Evolutionary conservation across 2,329 filamentous ascomycete species (phyloP), one percentile per base, ranked within the genome.

Genomic region (Pezizomycotina sp.): DNA sequence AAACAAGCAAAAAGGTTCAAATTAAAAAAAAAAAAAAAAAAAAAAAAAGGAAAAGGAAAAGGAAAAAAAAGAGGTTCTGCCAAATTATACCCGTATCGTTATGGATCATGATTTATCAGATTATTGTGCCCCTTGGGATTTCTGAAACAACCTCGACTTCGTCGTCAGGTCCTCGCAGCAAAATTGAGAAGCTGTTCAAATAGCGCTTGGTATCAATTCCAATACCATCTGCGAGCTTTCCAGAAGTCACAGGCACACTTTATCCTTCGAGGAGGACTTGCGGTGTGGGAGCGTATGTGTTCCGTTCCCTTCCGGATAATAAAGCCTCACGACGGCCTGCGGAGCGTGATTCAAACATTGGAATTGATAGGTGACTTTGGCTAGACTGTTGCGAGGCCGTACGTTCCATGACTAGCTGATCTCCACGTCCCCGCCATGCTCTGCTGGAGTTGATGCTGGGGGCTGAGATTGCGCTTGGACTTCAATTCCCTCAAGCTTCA

Each of bases 401-500:
- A 43, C 35, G 9, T 38, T 23, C 16, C 35, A 31, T 32, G 38
- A 36, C 15, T 28, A 19, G 27, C 36, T 36, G 4, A 38, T 19
- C 14, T 43, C 31, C 5, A 19, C 19, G 10, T 37, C 30, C 14
- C 35, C 25, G 3, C 14, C 23, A 5, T 23, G n/a, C n/a, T n/a
- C 28, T 26, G 28, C 20, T 13, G 28, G 26, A 15, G 18, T 34
- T 5, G 34, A n/a, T n/a, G n/a, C n/a, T n/a, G n/a, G n/a, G n/a
- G n/a, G 30, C 18, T 20, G 31, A 15, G 25, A 7, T 21, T 33
- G 34, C 22, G 16, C 14, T 19, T 43, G 40, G 7, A 23, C 14
- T 30, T 43, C 40, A 7, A 45, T 38, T 9, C 43, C 38, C 25
- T 47, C 44, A 14, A 51, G 45, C 15, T 69, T 61, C 30, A 64